Percentiles rank a stretch among this genome's conserved stretches.
These are phyloP conservation scores for Pseudopithomyces maydicus DNA, from an alignment of 2,329 filamentous ascomycete genomes.

Conservation along the genomic window DNA sequence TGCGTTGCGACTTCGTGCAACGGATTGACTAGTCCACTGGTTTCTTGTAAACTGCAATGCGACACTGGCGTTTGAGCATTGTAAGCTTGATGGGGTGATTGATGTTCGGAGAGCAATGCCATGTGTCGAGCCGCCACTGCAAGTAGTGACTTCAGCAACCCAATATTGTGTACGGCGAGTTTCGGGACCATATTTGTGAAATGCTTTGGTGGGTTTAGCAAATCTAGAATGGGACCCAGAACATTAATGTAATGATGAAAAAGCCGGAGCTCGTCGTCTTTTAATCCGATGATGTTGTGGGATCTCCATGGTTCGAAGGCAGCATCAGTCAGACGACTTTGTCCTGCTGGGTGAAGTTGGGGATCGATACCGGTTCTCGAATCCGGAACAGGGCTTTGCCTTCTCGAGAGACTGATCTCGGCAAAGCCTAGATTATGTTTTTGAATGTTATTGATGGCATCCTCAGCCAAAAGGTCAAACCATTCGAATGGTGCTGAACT, in stretches of 20 bases:
- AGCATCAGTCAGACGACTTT: conserved; percentile 7
- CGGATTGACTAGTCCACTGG: conserved; percentile 26
- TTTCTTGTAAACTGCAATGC: conserved; percentile 9
- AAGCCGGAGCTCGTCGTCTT: conserved; percentile 44
- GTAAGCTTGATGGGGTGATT: conserved; percentile 28
- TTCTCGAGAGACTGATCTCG: conserved; percentile 27
- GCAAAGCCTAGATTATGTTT: conserved; percentile 42
- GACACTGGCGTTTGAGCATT: conserved; percentile 29
- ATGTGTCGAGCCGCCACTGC: conserved; percentile 61
- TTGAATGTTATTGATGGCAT: conserved; percentile 46
- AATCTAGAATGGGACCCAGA: conserved; percentile 49
- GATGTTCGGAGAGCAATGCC: conserved; percentile 45
- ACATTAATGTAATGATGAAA: conserved; percentile 48
- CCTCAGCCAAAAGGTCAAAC: conserved; percentile 55
- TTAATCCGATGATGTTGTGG: conserved; percentile 29
- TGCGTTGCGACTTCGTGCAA: conserved; percentile 47
- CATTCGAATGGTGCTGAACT: conserved; percentile 55
- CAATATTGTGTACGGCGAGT: conserved; percentile 57
- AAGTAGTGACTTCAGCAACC: conserved; percentile 62
- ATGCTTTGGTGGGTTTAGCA: conserved; percentile 50
- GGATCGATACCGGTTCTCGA: conserved; percentile 17
- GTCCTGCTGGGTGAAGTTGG: conserved; percentile 14
- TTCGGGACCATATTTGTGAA: conserved; percentile 40
- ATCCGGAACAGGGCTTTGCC: conserved; percentile 30
- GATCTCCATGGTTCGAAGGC: conserved; percentile 32